Evolutionary conservation across 805 yeast genomes (phyloP).

Genomic region (Metschnikowia shivogae): DNA sequence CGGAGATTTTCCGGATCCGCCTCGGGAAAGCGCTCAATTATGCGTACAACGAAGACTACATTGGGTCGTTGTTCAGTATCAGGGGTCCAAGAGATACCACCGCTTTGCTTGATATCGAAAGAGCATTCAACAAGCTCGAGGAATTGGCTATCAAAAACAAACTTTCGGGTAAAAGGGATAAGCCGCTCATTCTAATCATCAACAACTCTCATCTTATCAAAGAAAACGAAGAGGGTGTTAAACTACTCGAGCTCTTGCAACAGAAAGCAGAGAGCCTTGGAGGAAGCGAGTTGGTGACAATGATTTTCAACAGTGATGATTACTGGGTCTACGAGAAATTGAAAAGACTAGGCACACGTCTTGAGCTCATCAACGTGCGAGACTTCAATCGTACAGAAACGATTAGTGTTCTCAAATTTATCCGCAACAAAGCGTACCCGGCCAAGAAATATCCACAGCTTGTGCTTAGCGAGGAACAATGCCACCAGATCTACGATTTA

Average conservation of each 20-base stretch:
- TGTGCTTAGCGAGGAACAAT: constrained; percentile 29
- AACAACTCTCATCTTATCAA: constrained; percentile 73
- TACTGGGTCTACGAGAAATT: constrained; percentile 83
- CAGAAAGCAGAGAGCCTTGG: constrained; percentile 78
- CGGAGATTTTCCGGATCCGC: constrained; percentile 73
- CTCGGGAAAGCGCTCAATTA: constrained; percentile 73
- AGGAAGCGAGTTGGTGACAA: constrained; percentile 67
- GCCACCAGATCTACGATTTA: constrained; percentile 57
- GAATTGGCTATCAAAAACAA: constrained; percentile 58
- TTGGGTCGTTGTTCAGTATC: constrained; percentile 75
- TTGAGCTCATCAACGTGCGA: constrained; percentile 66
- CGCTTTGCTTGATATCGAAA: constrained; percentile 73
- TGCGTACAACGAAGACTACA: constrained; percentile 74
- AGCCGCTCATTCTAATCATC: constrained; percentile 65
- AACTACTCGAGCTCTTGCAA: constrained; percentile 68
- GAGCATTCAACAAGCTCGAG: constrained; percentile 75
- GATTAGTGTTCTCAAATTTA: constrained; percentile 47
- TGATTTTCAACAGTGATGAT: constrained; percentile 76
- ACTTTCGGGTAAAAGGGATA: constrained; percentile 29
- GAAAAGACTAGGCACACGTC: constrained; percentile 64
- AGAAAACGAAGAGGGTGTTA: constrained; percentile 69
- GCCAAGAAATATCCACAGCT: constrained; percentile 33
- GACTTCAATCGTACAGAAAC: constrained; percentile 58
- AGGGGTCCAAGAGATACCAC: constrained; percentile 84
- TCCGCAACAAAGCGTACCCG: constrained; percentile 42